Evolutionary conservation across 495 filamentous ascomycete genomes (phyloP), one percentile per base, ranked within the genome.

Genomic region (Sordaria brevicollis): DNA sequence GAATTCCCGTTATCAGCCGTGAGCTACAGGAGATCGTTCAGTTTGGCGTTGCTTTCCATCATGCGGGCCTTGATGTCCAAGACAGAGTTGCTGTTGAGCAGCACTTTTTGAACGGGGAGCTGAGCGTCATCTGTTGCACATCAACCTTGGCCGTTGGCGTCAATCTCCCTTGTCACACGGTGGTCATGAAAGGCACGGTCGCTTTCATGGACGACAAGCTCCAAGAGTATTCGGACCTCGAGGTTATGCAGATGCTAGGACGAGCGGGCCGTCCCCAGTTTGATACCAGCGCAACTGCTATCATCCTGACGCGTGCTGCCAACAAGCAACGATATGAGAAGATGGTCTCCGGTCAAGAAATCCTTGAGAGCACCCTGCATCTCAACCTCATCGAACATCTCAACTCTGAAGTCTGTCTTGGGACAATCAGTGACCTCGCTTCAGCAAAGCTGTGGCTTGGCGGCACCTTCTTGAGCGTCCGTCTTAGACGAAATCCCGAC

Each of bases 171-270:
- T 95, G 95, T 69, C 91, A 98, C 76, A 87, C 97, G 1, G 94
- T 96, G 4, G 89, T 99, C 9, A 89, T 99, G 67, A 99, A 98
- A 77, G 93, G 93, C 35, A 97, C 94, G 0, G 86, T 91, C 25
- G 83, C 86, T 5, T 99, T 88, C 79, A 84, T 87, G 43, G 87
- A 90, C 66, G 85, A 69, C 79, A 86, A 69, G 77, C 86, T 89
- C 67, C 77, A 81, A 19, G 93, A 99, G 76, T 97, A 95, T 73
- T 89, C 92, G 0, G 94, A 97, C 76, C 82, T 99, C 19, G 95
- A 99, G 73, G 87, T 99, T 71, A 97, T 97, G 92, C 95, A 99
- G 76, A 99, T 99, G 95, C 86, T 98, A 35, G 95, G 95, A 29
- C 89, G 95, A 66, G 94, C 95, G 38, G 95, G 95, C 0, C 85